Evolutionary conservation across 441 rosid genomes (phyloP), one percentile per base, ranked within the genome.

Genomic region (Erysimum cheiri): DNA sequence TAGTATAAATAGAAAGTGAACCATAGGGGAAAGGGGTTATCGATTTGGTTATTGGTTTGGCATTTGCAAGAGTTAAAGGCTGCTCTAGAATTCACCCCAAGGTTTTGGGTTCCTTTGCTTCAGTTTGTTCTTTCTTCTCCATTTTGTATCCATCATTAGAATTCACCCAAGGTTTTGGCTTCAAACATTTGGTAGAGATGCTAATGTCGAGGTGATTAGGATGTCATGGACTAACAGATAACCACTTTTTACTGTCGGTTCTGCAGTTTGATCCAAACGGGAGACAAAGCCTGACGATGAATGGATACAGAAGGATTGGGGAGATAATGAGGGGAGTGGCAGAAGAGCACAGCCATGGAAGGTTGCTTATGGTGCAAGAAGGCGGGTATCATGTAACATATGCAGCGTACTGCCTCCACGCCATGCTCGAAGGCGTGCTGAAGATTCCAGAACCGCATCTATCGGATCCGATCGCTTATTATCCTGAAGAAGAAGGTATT

Each of bases 361-460:
- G 86, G 48, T 74, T 93, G 71, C 93, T 93, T 52, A 77, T 91
- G 44, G 97, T 91, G 60, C 98, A 93, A 81, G 98, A 93, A 87
- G 96, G 98, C 1, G 97, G 96, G 47, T 93, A 93, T 78, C 92
- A 89, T 55, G 80, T 93, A 32, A 91, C 97, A 26, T 93, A 91
- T 81, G 85, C 97, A 22, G 97, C 97, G 11, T 93, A 88, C 65
- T 91, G 98, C 69, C 85, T 93, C 60, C 98, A 93, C 33, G 94
- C 97, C 15, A 80, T 85, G 52, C 88, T 91, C 26, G 97, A 91
- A 84, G 98, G 98, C 17, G 85, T 85, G 55, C 89, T 93, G 11
- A 58, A 82, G 79, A 86, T 87, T 68, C 85, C 82, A 4, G 64
- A 35, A 33, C 80, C 88, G 48, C 62, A 83, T 14, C 74, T 89